phyloP scores from a whole-genome alignment of 2,329 filamentous ascomycete species.

The Fusarium hostae region DNA sequence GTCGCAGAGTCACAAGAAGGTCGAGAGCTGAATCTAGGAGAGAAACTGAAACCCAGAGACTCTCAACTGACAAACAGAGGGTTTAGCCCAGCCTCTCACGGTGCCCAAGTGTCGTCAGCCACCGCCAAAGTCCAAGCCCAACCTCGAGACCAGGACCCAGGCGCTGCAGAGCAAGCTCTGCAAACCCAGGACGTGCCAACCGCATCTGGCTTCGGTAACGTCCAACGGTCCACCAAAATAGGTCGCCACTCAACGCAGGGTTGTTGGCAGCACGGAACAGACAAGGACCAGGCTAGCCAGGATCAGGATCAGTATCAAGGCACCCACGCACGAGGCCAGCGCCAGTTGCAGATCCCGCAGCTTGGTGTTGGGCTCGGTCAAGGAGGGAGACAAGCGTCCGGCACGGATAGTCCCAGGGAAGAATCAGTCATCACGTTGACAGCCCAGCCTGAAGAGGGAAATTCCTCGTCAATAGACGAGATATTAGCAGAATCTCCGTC shows the following conservation, averaged over 20 bases:
- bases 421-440: slow-evolving; percentile 18
- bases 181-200: slow-evolving; percentile 35
- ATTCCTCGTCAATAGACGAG: slow-evolving; percentile 19
- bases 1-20: slow-evolving; percentile 31
- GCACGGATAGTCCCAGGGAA: slow-evolving; percentile 19
- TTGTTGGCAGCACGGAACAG: slow-evolving; percentile 32
- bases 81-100: slow-evolving; percentile 20
- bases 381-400: slow-evolving; percentile 38
- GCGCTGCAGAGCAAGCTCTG: slow-evolving; percentile 24
- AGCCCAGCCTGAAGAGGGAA: slow-evolving; percentile 18
- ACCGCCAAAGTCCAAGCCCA: slow-evolving; percentile 40
- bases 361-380: slow-evolving; percentile 43
- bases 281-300: slow-evolving; percentile 31
- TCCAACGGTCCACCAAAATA: slow-evolving; percentile 44
- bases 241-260: slow-evolving; percentile 36
- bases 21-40: slow-evolving; percentile 1
- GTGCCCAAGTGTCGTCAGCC: slow-evolving; percentile 39
- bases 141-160: slow-evolving; percentile 21
- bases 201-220: slow-evolving; percentile 36
- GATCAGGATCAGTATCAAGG: slow-evolving; percentile 39
- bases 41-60: background rate
- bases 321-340: slow-evolving; percentile 41
- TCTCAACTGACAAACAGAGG: slow-evolving; percentile 8
- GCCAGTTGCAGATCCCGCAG: slow-evolving; percentile 43
- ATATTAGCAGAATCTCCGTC: slow-evolving; percentile 29